Evolutionary conservation across 495 filamentous ascomycete genomes (phyloP).

Genomic region (Thermochaetoides thermophila): DNA sequence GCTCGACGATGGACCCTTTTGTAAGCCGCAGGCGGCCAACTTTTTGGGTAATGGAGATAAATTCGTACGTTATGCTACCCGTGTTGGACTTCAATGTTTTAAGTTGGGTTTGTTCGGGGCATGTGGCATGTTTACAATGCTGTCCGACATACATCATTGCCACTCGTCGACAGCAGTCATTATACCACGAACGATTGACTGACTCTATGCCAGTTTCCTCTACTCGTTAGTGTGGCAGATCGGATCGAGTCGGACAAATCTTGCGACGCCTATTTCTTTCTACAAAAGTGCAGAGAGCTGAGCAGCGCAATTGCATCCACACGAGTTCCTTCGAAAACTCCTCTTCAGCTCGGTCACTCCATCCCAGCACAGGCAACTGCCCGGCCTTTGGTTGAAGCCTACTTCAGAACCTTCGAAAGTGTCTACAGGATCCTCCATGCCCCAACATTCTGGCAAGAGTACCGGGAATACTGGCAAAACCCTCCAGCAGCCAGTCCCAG

Average conservation of each 20-base stretch:
- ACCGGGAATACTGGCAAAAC: slow-evolving; percentile 29
- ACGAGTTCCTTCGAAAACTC: slow-evolving; percentile 18
- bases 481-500: slow-evolving; percentile 11
- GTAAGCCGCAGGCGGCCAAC: too few species aligned
- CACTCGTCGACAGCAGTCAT: too few species aligned
- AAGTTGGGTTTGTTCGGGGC: too few species aligned
- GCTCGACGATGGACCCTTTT: too few species aligned
- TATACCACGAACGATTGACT: too few species aligned
- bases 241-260: slow-evolving; percentile 22
- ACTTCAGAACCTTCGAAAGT: slow-evolving; percentile 35
- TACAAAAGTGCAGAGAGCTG: slow-evolving; percentile 34
- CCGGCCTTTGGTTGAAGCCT: slow-evolving; percentile 34
- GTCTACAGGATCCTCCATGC: slow-evolving; percentile 39
- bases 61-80: too few species aligned
- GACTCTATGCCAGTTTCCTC: slow-evolving; percentile 24
- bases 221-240: slow-evolving; percentile 26
- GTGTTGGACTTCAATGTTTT: too few species aligned
- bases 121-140: too few species aligned
- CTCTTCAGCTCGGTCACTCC: slow-evolving; percentile 15
- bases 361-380: slow-evolving; percentile 27
- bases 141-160: too few species aligned
- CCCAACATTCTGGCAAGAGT: slow-evolving; percentile 37
- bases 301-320: slow-evolving; percentile 31
- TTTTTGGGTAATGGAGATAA: too few species aligned
- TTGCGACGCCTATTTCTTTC: slow-evolving; percentile 17